phyloP scores from a whole-genome alignment of 148 eudicot genomes.

The Vaccinium darrowii region DNA sequence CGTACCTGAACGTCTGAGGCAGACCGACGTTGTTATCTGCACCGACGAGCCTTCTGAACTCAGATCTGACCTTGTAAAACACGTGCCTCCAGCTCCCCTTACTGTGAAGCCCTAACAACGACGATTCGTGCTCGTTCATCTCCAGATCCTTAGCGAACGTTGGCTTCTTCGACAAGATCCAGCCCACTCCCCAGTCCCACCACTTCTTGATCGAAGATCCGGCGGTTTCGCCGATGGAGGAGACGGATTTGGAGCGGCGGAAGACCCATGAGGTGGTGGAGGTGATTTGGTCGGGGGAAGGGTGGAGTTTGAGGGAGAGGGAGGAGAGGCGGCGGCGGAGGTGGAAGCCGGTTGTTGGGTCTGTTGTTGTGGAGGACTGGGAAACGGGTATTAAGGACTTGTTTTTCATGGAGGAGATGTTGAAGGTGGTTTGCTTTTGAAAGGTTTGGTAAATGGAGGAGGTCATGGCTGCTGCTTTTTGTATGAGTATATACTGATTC shows the following conservation, averaged over 20 bases:
- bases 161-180: constrained; percentile 73
- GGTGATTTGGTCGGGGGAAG: constrained; percentile 21
- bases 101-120: constrained; percentile 44
- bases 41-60: constrained; percentile 47
- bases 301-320: constrained; percentile 48
- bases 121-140: constrained; percentile 76
- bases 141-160: constrained; percentile 70
- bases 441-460: constrained; percentile 39
- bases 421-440: constrained; percentile 21
- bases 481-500: no score
- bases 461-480: constrained; percentile 20
- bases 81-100: constrained; percentile 68
- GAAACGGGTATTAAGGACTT: constrained; percentile 47
- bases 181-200: constrained; percentile 73
- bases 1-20: constrained; percentile 56
- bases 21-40: constrained; percentile 40
- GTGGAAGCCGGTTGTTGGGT: not conserved
- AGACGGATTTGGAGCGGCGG: constrained; percentile 53
- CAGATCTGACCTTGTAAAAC: constrained; percentile 53
- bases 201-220: constrained; percentile 53
- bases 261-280: constrained; percentile 38
- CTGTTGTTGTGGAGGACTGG: constrained; percentile 17
- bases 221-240: constrained; percentile 50
- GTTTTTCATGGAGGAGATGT: constrained; percentile 4
- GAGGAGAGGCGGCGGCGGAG: constrained; percentile 61